Base-by-base conservation (phyloP, 306 rosid genomes). In the Nissolia schottii region DNA sequence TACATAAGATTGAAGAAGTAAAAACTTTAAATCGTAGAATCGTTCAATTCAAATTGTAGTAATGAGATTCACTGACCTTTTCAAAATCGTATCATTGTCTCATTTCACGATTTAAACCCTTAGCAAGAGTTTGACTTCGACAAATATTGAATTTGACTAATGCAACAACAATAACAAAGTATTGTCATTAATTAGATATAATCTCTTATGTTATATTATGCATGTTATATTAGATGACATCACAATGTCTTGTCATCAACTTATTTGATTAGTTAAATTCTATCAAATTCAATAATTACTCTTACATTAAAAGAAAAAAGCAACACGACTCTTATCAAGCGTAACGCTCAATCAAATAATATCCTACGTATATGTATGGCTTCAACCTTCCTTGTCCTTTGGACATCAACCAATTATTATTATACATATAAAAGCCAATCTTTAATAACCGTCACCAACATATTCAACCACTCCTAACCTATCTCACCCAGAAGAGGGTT, bases 381-480 rank as follows among this genome's bases (percentile, higher is more conserved):
- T 54, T 35, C 41, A 48, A 7, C 34, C 7, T 63, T 6, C 14
- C 20, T 40, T 5, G 50, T 63, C 50, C 22, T n/a, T 23, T 10
- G 7, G 6, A 29, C 37, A 63, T 7, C 53, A 40, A 23, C 5
- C 20, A 1, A 29, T 27, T 6, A 20, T 12, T 0, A 29, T 27
- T 6, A 20, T 12, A 1, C 14, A 22, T 20, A 2, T 12, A 12
- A 28, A 4, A 48, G 10, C 48, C 61, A 49, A 7, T 23, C 61
- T 23, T 6, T 15, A 24, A 25, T 59, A 51, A 18, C 7, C 15
- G 48, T 32, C 12, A 1, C 53, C 35, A 67, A 23, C 22, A 48
- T 64, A 74, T 75, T 64, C 57, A 75, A 28, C 28, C 9, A 75
- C 64, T 40, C 40, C 67, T 14, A 54, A 25, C 67, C 10, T 29